Base-by-base conservation (phyloP, 1,284 basidiomycete species). In the Sanguinoderma infundibulare region DNA sequence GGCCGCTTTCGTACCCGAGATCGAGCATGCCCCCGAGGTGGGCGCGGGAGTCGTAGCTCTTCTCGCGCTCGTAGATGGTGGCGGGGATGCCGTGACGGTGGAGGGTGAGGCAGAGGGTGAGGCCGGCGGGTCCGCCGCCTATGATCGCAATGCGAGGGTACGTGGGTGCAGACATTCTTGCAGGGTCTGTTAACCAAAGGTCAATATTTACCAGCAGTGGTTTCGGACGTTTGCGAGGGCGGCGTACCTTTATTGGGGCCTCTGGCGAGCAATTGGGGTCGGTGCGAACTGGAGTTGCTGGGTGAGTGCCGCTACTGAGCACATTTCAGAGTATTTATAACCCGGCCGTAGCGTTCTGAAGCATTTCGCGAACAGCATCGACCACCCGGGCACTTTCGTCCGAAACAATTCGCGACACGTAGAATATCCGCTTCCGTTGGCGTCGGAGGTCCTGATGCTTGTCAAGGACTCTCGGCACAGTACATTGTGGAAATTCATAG, bases 1-100 rank as follows among this genome's bases (percentile, higher is more conserved):
- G 53, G 40, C 53, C 53, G 22, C 32, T 28, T 10, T n/a, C 39
- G n/a, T 40, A 34, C 9, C 53, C 38, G 30, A 54, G 53, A 30
- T 54, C 53, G 28, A 54, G 40, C 24, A 40, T 42, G 39, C 53
- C 53, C 1, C 53, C 53, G 40, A 54, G 53, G n/a, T 54, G 53
- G 9, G 40, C 26, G 3, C 53, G 53, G 39, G 53, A 28, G 12
- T 38, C 9, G 26, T 26, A 20, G 28, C n/a, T 32, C 10, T 28
- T 14, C 17, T 54, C 53, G 53, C 53, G 53, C 39, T 54, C 53
- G 39, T 54, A 54, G 28, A 44, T 6, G 7, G 40, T 54, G 7
- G 53, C 28, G n/a, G 39, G 40, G 28, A 54, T 34, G 30, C 53
- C 53, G 17, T 40, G 53, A 5, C 40, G 24, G 53, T 42, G 39